Conservation (phyloP, 148 eudicot genomes). For the Nepenthes mirabilis region DNA sequence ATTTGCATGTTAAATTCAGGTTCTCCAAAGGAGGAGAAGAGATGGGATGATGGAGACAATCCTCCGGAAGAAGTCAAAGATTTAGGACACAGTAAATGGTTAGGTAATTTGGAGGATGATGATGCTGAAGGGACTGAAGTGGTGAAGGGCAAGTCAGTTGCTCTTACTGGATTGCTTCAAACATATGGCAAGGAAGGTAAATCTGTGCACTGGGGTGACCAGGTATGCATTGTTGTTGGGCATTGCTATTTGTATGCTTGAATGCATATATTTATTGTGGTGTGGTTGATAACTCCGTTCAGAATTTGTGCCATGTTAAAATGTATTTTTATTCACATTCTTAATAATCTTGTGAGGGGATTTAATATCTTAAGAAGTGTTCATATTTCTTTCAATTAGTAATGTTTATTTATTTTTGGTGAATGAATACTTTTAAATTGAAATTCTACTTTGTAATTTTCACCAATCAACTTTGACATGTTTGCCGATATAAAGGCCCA, state of each 20-base stretch:
- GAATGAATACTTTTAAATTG: too few relatives aligned
- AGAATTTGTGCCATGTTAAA: too few relatives aligned
- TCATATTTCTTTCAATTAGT: too few relatives aligned
- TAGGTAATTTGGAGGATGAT: constrained; percentile 63
- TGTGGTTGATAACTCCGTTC: neutral
- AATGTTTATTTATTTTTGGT: too few relatives aligned
- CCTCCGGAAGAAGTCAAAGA: constrained; percentile 59
- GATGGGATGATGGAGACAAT: constrained; percentile 28
- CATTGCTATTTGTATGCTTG: too few relatives aligned
- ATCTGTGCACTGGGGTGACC: constrained; percentile 94
- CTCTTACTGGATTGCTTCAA: constrained; percentile 43
- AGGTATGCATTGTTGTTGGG: constrained; percentile 37
- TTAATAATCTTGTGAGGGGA: too few relatives aligned
- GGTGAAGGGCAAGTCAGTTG: constrained; percentile 24
- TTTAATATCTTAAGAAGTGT: too few relatives aligned
- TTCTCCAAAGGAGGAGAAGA: constrained; percentile 23
- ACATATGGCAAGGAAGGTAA: constrained; percentile 71
- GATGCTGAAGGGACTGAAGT: constrained; percentile 21
- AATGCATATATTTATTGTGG: constrained; percentile 1
- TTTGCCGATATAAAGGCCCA: too few relatives aligned
- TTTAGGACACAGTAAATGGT: constrained; percentile 93
- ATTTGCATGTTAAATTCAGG: constrained; percentile 18
- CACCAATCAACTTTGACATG: too few relatives aligned
- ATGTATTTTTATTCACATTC: too few relatives aligned
- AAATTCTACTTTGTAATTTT: too few relatives aligned